Base-by-base conservation (phyloP, 306 rosid species). In the Fragaria iinumae region DNA sequence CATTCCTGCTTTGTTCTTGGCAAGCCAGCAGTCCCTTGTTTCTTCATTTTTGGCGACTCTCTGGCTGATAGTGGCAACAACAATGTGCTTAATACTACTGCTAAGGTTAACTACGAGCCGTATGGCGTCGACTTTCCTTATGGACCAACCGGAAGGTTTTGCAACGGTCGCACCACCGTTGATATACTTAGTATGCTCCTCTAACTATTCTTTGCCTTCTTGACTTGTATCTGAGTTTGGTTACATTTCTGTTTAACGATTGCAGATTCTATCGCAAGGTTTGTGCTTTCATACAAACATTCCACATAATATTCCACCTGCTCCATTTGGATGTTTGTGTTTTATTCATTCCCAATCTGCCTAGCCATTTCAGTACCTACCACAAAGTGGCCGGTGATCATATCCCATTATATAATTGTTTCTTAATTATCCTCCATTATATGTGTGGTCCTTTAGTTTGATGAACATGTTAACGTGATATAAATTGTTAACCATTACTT, bases 41-140 rank as follows among this genome's bases (percentile, higher is more conserved):
- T 73, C 23, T 88, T 87, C 78, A 71, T 87, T 36, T 88, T 87
- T 75, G 96, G 96, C 0, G 96, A 92, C 50, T 88, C 93, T 14
- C 41, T 84, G 0, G 79, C 77, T 6, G 93, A 90, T 14, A 70
- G 2, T 72, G 96, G 96, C 52, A 92, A 92, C 47, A 92, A 88
- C 73, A 92, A 90, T 72, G 0, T 4, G 2, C 88, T 80, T 63
- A 7, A 1, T 1, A 87, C 96, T 0, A 0, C 0, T 0, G 77
- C 83, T 2, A 90, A 34, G 79, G 47, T 55, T 8, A 78, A 90
- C 78, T 89, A 79, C 77, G 1, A 2, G 1, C 96, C 97, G 0
- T 87, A 90, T 27, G 92, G 93, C 25, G 79, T 89, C 50, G 97
- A 89, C 80, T 80, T 80, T 44, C 70, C 88, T 0, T 12, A 1